These are phyloP conservation scores for Stropharia rugosoannulata DNA, from an alignment of 768 basidiomycete species.

Conservation along the genomic window DNA sequence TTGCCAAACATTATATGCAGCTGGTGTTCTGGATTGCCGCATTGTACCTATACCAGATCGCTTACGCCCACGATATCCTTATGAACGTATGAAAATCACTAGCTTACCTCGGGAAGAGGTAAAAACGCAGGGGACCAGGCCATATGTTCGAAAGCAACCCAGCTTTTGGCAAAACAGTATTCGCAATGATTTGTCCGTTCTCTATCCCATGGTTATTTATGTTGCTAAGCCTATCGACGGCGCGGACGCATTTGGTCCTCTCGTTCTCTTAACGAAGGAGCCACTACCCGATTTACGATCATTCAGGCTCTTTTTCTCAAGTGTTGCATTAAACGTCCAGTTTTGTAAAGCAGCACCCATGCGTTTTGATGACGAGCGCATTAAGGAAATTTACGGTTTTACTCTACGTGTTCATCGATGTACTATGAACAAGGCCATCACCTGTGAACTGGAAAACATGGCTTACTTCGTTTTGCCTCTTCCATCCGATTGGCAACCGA, in stretches of 20 bases:
- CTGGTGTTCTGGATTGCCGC: slow-evolving; percentile 51
- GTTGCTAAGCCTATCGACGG: slow-evolving; percentile 29
- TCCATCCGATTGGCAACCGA: slow-evolving; percentile 32
- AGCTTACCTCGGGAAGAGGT: slow-evolving; percentile 22
- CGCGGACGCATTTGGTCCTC: slow-evolving; percentile 46
- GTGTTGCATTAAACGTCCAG: slow-evolving; percentile 39
- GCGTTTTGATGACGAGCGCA: slow-evolving; percentile 40
- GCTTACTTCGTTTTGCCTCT: slow-evolving; percentile 72
- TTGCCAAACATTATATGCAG: slow-evolving; percentile 48
- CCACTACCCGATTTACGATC: slow-evolving; percentile 58
- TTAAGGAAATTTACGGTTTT: slow-evolving; percentile 54
- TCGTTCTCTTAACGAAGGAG: slow-evolving; percentile 64
- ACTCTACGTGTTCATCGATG: slow-evolving; percentile 63
- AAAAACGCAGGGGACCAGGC: slow-evolving; percentile 42
- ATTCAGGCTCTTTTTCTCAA: slow-evolving; percentile 63
- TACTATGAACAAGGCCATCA: slow-evolving; percentile 66
- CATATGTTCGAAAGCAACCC: slow-evolving; percentile 60
- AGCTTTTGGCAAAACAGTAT: slow-evolving; percentile 61
- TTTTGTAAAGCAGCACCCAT: slow-evolving; percentile 51
- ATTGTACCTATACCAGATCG: slow-evolving; percentile 40
- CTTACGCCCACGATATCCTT: slow-evolving; percentile 16
- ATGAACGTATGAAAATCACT: slow-evolving; percentile 7
- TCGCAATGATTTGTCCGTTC: slow-evolving; percentile 22
- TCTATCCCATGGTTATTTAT: slow-evolving; percentile 62
- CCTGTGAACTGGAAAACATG: slow-evolving; percentile 52